Evolutionary conservation across 257 asterid genomes (phyloP).

Genomic region (Cruciata laevipes): DNA sequence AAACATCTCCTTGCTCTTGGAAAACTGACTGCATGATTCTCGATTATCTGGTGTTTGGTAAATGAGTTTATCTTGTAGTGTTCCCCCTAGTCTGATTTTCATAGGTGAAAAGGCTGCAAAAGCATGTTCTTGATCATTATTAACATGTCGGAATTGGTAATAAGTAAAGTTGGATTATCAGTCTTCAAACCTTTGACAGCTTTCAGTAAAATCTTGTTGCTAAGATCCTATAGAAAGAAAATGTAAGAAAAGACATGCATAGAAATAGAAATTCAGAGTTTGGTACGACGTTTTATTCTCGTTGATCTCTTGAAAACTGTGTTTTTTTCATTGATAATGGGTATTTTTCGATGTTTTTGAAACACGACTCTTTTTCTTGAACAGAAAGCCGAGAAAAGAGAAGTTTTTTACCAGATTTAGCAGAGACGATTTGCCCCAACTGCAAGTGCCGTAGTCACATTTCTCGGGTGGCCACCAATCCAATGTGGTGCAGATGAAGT

Average conservation of each 20-base stretch:
- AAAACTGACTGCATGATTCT: constrained; percentile 41
- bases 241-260: neutral
- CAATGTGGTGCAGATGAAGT: constrained; percentile 54
- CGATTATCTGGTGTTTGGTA: constrained; percentile 43
- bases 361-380: neutral
- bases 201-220: constrained; percentile 48
- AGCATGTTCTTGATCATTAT: neutral
- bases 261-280: no score
- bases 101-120: constrained; percentile 74
- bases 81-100: constrained; percentile 81
- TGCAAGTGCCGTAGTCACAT: constrained; percentile 55
- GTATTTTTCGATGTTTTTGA: no score
- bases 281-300: no score
- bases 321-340: no score
- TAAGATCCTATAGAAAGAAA: constrained; percentile 46
- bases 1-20: constrained; percentile 41
- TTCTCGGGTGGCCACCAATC: constrained; percentile 64
- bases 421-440: constrained; percentile 58
- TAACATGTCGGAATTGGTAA: neutral
- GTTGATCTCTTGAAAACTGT: neutral
- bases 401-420: constrained; percentile 53
- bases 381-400: neutral
- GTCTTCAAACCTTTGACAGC: constrained; percentile 61
- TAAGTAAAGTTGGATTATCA: neutral
- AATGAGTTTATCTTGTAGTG: constrained; percentile 66